These are phyloP conservation scores for Acanthamoeba healyi DNA, from an alignment of 208 protist species.

Conservation along the genomic window DNA sequence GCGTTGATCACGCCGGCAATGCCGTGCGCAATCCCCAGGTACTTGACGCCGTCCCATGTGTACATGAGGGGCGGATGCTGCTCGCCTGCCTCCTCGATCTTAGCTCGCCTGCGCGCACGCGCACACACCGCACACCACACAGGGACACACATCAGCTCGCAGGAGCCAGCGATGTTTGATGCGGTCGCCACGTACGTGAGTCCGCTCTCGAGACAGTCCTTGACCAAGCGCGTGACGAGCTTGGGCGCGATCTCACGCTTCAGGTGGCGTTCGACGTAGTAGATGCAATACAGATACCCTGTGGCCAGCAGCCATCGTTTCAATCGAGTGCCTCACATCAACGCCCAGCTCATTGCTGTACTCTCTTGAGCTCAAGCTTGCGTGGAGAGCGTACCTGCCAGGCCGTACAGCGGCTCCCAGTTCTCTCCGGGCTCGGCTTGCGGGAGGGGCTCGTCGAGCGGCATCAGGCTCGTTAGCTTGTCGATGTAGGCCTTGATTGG, in stretches of 20 bases:
- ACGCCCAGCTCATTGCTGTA: too few relatives aligned
- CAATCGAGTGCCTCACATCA: too few relatives aligned
- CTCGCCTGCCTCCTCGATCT: background rate
- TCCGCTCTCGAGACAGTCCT: slow-evolving; percentile 6
- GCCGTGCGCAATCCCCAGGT: slow-evolving; percentile 39
- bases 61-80: slow-evolving; percentile 42
- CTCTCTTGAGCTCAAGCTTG: too few relatives aligned
- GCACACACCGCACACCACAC: background rate
- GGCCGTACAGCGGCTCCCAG: slow-evolving; percentile 50
- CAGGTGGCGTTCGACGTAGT: slow-evolving; percentile 19
- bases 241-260: slow-evolving; percentile 10
- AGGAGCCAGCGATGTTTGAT: background rate
- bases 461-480: background rate
- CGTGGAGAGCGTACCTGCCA: background rate
- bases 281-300: slow-evolving; percentile 49
- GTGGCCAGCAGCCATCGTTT: background rate
- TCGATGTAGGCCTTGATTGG: slow-evolving; percentile 23
- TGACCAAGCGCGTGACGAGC: background rate
- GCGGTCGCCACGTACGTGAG: background rate
- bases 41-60: slow-evolving; percentile 48
- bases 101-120: background rate
- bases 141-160: background rate
- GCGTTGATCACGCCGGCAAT: slow-evolving; percentile 36
- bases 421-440: background rate
- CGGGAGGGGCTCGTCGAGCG: background rate